Evolutionary conservation across 345 rosid genomes (phyloP), one percentile per base, ranked within the genome.

Genomic region (Salix brachista): DNA sequence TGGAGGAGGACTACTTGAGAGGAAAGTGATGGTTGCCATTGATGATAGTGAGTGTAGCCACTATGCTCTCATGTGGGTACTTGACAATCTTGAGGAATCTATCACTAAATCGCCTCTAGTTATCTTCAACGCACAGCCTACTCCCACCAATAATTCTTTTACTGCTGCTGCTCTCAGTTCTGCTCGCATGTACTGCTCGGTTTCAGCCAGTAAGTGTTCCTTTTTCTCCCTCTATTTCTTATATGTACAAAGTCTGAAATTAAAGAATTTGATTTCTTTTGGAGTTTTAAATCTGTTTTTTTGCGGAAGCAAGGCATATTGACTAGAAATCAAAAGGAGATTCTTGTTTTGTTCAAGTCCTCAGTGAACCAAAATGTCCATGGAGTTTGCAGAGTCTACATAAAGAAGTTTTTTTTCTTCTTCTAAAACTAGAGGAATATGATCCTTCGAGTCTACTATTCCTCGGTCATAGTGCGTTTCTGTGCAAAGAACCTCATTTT

Each of bases 111-210:
- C 67, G 28, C 68, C 68, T n/a, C 74, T 76, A 58, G 32, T 69
- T 46, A 44, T 76, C 26, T 60, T 76, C 52, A 69, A n/a, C 30
- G 79, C 79, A 11, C 74, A 56, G 74, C 62, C 48, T 1, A 68
- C 74, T 58, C 21, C 74, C 23, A 69, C 8, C 13, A 56, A 39
- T 66, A 67, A 12, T 11, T 41, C 26, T 30, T 41, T 41, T 69
- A 56, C 70, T 30, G 37, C 79, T 6, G 74, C 74, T 54, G 30
- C 74, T 4, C 68, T 60, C n/a, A 60, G 34, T 74, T 71, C 80
- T 41, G 85, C 87, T 79, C 85, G 84, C 80, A 2, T 83, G 64
- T 75, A 85, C 58, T 87, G 74, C 75, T 65, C 87, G 30, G 69
- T 75, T 71, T 69, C 80, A 30, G 23, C 87, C 70, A 72, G 89